Base-by-base conservation (phyloP, 257 asterid species). In the Marsdenia floribunda region DNA sequence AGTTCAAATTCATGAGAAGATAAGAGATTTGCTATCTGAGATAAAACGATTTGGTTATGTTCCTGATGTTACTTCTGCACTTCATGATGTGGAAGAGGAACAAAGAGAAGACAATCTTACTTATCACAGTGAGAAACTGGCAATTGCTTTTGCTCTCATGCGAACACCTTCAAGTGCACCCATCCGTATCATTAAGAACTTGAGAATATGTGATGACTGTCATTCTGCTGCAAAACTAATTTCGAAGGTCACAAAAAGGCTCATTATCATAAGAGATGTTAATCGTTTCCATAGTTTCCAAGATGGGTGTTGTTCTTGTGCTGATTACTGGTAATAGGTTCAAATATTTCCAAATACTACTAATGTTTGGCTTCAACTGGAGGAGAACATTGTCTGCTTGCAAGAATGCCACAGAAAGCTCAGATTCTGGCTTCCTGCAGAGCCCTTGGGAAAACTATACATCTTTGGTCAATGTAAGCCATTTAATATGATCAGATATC, bases 121-220 rank as follows among this genome's bases (percentile, higher is more conserved):
- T 72, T 90, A 81, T 78, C 98, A 93, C 73, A 91, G 97, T 16
- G 97, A 93, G 88, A 93, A 93, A 85, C 76, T 89, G 81, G 97
- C 97, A 67, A 89, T 90, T 40, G 97, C 97, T 26, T 93, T 82
- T 74, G 97, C 91, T 10, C 88, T 93, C 74, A 77, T 91, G 94
- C 87, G 85, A 81, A 91, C 93, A 38, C 91, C 97, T 65, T 72
- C 78, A 9, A 85, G 73, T 54, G 88, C 97, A 1, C 90, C 96
- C 47, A 87, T 91, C 53, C 89, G 88, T 47, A 83, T 93, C 46
- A 84, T 90, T 70, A 90, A 91, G 64, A 93, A 93, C 83, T 83
- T 93, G 18, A 80, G 97, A 69, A 90, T 91, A 83, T 93, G 98
- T 47, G 96, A 86, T 54, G 98, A 93, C 82, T 93, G 97, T 59